Percentiles rank a stretch among this genome's conserved stretches.
Conservation (phyloP, 176 grass and related monocot species). For the Stipa capillata region DNA sequence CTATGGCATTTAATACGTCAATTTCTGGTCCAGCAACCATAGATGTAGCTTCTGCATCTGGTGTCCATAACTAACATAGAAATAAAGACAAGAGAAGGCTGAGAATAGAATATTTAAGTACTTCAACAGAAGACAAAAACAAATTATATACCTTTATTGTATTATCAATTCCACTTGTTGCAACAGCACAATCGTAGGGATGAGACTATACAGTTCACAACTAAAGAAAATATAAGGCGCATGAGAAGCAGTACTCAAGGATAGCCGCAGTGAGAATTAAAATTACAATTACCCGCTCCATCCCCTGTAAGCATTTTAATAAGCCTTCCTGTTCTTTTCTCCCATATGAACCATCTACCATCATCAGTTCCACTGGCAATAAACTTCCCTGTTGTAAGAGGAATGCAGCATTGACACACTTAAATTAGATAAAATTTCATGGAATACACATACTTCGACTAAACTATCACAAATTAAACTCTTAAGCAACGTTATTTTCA, state of each 20-base stretch:
- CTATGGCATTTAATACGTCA: constrained; percentile 71
- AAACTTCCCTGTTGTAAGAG: constrained; percentile 58
- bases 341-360: constrained; percentile 99
- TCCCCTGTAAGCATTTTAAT: constrained; percentile 98
- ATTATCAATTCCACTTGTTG: constrained; percentile 92
- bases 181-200: constrained; percentile 86
- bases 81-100: neutral
- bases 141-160: constrained; percentile 72
- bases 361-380: constrained; percentile 97
- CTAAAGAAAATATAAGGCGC: constrained; percentile 38
- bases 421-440: neutral
- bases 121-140: neutral
- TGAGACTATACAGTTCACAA: constrained; percentile 98
- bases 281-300: constrained; percentile 63
- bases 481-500: too few relatives aligned
- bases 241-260: constrained; percentile 3
- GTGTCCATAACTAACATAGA: constrained; percentile 79
- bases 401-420: neutral
- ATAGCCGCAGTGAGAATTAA: neutral
- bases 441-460: neutral
- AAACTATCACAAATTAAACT: neutral
- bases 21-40: constrained; percentile 66
- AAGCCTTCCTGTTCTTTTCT: constrained; percentile 91
- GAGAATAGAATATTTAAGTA: neutral
- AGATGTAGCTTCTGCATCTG: constrained; percentile 52